phyloP scores from a whole-genome alignment of 2,329 filamentous ascomycete species.

The Shiraia sp. region DNA sequence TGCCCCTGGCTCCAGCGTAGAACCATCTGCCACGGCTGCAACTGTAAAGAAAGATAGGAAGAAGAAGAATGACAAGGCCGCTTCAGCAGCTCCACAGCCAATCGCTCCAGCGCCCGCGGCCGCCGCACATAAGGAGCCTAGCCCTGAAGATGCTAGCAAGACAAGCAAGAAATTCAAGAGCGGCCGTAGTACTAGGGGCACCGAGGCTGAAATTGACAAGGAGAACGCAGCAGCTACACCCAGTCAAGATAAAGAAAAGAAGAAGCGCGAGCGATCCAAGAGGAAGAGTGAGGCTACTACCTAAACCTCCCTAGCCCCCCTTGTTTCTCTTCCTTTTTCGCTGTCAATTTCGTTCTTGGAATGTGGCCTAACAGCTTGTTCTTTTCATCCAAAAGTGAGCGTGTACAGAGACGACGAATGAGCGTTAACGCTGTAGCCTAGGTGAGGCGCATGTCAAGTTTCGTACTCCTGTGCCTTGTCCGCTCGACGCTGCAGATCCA shows the following conservation, averaged over 20 bases:
- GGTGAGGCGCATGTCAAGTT: conserved; percentile 4
- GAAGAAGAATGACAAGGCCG: conserved; percentile 38
- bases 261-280: conserved; percentile 42
- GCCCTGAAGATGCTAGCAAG: conserved; percentile 36
- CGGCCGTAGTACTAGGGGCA: conserved; percentile 36
- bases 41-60: conserved; percentile 37
- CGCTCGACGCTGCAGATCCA: conserved; percentile 4
- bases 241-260: conserved; percentile 16
- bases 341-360: neutral
- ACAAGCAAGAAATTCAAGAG: conserved; percentile 41
- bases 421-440: conserved; percentile 4
- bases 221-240: conserved; percentile 19
- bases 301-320: conserved; percentile 10
- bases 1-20: conserved; percentile 12
- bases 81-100: conserved; percentile 15
- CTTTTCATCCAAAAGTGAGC: too few species aligned
- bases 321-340: neutral
- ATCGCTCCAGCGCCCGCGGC: conserved; percentile 31
- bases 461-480: conserved; percentile 3
- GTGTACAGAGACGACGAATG: conserved; percentile 3
- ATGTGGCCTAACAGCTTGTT: too few species aligned
- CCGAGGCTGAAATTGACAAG: conserved; percentile 35
- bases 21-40: conserved; percentile 15
- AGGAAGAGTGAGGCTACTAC: conserved; percentile 37
- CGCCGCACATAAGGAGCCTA: conserved; percentile 25